A percentile compares a stretch with the other conserved stretches of the same genome.
phyloP scores from a whole-genome alignment of 2,329 filamentous ascomycete species.

The Penicillium paneum region DNA sequence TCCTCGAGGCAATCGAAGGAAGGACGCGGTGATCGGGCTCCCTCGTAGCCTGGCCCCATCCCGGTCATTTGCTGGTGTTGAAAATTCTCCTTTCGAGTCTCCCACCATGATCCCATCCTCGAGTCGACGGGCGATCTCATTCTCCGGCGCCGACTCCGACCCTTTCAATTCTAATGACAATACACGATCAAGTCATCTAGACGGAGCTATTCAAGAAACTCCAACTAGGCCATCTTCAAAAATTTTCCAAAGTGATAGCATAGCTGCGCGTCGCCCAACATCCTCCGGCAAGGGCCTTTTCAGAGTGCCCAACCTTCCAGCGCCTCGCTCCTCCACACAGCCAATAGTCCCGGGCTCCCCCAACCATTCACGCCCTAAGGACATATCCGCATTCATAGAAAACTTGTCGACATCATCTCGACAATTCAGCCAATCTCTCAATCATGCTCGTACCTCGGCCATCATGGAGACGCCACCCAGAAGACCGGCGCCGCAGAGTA shows the following conservation, averaged over 20 bases:
- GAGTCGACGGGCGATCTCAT: slow-evolving; percentile 26
- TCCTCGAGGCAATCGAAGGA: slow-evolving; percentile 40
- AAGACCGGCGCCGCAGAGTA: slow-evolving; percentile 3
- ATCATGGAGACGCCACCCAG: slow-evolving; percentile 34
- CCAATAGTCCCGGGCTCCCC: slow-evolving; percentile 30
- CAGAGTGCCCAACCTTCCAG: slow-evolving; percentile 27
- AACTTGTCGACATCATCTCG: slow-evolving; percentile 1
- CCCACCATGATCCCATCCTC: slow-evolving; percentile 35
- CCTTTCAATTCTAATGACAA: slow-evolving; percentile 13
- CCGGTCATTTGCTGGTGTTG: slow-evolving; percentile 31
- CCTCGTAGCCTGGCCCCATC: slow-evolving; percentile 24
- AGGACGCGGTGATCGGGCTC: slow-evolving; percentile 27
- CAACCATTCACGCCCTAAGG: slow-evolving; percentile 24
- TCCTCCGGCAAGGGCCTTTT: slow-evolving; percentile 24
- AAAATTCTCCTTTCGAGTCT: slow-evolving; percentile 29
- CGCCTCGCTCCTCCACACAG: slow-evolving; percentile 19
- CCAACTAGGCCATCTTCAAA: slow-evolving; percentile 37
- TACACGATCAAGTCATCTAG: slow-evolving; percentile 3
- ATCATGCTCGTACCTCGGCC: slow-evolving; percentile 14
- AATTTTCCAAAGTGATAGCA: slow-evolving; percentile 16
- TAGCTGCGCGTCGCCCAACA: slow-evolving; percentile 11
- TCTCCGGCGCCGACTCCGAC: slow-evolving; percentile 23
- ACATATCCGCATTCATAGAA: slow-evolving; percentile 4
- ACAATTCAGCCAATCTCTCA: slow-evolving; percentile 7
- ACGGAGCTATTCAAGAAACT: slow-evolving; percentile 38